A percentile compares a stretch with the other conserved stretches of the same genome.
phyloP scores from a whole-genome alignment of 352 stramenopile species.

The Globisporangium middletonii region DNA sequence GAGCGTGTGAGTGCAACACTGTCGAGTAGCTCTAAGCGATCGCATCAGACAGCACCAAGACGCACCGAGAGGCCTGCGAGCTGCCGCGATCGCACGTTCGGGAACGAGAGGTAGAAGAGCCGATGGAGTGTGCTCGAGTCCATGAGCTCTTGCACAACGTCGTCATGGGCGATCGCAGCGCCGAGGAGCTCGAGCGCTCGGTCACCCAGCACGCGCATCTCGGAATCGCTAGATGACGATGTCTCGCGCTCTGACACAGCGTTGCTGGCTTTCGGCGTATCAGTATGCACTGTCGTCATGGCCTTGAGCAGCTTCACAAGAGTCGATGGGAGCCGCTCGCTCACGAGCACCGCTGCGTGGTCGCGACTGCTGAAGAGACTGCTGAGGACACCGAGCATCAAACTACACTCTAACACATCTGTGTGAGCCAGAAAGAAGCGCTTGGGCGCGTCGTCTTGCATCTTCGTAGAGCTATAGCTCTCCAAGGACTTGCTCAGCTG shows the following conservation, averaged over 20 bases:
- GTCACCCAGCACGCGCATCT: constrained; percentile 13
- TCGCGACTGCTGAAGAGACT: constrained; percentile 16
- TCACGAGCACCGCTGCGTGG: constrained; percentile 31
- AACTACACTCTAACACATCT: constrained; percentile 6
- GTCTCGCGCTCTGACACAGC: background rate
- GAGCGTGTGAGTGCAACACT: background rate
- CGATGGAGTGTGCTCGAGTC: constrained; percentile 46
- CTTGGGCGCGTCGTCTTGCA: constrained; percentile 14
- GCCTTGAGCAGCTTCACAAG: constrained; percentile 52
- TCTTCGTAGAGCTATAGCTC: constrained; percentile 20
- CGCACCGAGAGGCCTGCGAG: constrained; percentile 15
- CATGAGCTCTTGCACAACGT: constrained; percentile 40
- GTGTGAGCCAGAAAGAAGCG: background rate
- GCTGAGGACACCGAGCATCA: constrained; percentile 25
- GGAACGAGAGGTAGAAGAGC: constrained; percentile 38
- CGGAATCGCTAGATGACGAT: too few relatives aligned
- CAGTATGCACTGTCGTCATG: background rate
- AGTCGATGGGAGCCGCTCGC: constrained; percentile 45
- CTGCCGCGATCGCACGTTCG: constrained; percentile 9
- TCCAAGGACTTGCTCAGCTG: constrained; percentile 29
- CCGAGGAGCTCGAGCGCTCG: constrained; percentile 24
- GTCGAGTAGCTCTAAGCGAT: background rate
- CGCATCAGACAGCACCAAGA: background rate
- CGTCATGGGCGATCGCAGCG: constrained; percentile 23
- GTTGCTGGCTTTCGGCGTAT: background rate